Percentiles rank a stretch among this genome's conserved stretches.
phyloP scores from a whole-genome alignment of 352 stramenopile species.

The Elongisporangium undulatum region DNA sequence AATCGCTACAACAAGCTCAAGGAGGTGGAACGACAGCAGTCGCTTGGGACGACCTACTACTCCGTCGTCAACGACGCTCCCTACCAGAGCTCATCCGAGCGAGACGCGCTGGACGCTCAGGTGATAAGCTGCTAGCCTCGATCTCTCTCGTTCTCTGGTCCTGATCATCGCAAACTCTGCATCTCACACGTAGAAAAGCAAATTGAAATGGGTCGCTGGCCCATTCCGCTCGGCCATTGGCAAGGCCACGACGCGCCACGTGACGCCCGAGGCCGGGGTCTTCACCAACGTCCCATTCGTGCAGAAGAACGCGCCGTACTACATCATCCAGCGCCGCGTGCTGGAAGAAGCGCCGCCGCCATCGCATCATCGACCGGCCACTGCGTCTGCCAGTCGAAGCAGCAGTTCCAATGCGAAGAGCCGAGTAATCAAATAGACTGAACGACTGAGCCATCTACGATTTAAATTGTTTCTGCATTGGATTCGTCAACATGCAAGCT shows the following conservation, averaged over 20 bases:
- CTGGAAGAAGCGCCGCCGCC: slow-evolving; percentile 16
- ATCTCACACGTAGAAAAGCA: slow-evolving; percentile 27
- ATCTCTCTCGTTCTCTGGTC: background rate
- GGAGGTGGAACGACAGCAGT: slow-evolving; percentile 16
- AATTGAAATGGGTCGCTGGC: slow-evolving; percentile 66
- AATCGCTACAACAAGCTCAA: slow-evolving; percentile 48
- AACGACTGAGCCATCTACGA: background rate
- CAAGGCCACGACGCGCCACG: slow-evolving; percentile 52
- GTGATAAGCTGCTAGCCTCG: slow-evolving; percentile 9
- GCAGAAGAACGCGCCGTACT: slow-evolving; percentile 43
- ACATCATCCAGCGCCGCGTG: slow-evolving; percentile 54
- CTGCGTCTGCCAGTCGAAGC: background rate
- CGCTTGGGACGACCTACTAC: slow-evolving; percentile 39
- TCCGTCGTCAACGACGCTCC: slow-evolving; percentile 80
- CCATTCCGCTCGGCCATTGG: slow-evolving; percentile 63
- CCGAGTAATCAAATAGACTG: background rate
- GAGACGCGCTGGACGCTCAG: slow-evolving; percentile 49
- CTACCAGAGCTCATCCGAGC: slow-evolving; percentile 47
- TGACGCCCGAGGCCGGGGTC: slow-evolving; percentile 39
- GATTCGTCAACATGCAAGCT: background rate
- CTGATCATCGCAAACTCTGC: background rate
- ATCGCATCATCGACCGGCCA: slow-evolving; percentile 4
- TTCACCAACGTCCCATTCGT: slow-evolving; percentile 50
- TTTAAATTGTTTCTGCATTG: background rate
- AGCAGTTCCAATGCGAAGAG: background rate